A percentile compares a stretch with the other conserved stretches of the same genome.
Conservation (phyloP, 139 green algal species). For the Closterium sp. region DNA sequence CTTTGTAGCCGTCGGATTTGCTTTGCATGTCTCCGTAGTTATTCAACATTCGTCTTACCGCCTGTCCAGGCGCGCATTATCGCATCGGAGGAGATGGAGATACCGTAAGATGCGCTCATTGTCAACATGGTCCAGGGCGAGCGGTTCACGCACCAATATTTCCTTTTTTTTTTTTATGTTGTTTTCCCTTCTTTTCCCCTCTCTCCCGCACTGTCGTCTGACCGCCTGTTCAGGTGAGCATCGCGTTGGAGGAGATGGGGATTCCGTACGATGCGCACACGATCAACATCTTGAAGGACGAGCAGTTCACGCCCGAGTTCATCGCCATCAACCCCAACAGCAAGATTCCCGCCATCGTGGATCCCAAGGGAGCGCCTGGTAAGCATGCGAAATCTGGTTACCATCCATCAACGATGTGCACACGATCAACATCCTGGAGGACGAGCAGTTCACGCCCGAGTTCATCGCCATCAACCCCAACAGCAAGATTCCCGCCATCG, state of each 20-base stretch:
- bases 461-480: slow-evolving; percentile 59
- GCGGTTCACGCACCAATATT: slow-evolving; percentile 50
- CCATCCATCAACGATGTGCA: slow-evolving; percentile 55
- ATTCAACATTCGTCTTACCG: no score
- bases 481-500: slow-evolving; percentile 60
- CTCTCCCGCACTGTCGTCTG: no score
- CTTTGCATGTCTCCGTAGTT: no score
- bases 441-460: slow-evolving; percentile 52
- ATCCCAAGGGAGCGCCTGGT: slow-evolving; percentile 40
- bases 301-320: slow-evolving; percentile 54
- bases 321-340: slow-evolving; percentile 57
- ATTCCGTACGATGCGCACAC: slow-evolving; percentile 52
- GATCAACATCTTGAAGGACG: slow-evolving; percentile 49
- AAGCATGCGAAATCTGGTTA: no score
- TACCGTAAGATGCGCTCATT: slow-evolving; percentile 52
- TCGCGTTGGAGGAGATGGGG: slow-evolving; percentile 58
- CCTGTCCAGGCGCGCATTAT: not conserved
- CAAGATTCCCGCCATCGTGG: slow-evolving; percentile 61
- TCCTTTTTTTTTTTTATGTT: no score
- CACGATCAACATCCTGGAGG: slow-evolving; percentile 54
- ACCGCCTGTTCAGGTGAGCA: not conserved
- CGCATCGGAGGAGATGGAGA: slow-evolving; percentile 56
- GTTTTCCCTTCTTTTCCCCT: no score
- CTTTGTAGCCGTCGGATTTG: no score
- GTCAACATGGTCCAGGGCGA: slow-evolving; percentile 51